Conservation (phyloP, 495 filamentous ascomycete species). For the Lichina pygmaea region DNA sequence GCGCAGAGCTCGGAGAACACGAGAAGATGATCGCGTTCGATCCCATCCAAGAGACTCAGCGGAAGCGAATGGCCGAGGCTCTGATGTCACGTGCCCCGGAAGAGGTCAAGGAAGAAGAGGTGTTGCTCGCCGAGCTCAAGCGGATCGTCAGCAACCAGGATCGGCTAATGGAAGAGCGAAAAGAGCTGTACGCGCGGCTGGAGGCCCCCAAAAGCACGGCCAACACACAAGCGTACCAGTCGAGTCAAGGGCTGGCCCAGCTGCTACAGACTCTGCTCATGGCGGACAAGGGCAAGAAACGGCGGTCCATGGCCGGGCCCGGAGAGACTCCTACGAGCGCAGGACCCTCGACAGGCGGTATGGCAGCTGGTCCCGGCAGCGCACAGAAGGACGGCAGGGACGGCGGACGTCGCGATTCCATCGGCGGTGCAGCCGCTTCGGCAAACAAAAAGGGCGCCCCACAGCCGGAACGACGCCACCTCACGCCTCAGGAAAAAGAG, state of each 20-base stretch:
- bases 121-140: constrained; percentile 65
- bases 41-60: constrained; percentile 39
- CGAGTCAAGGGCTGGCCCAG: constrained; percentile 47
- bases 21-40: constrained; percentile 72
- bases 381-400: constrained; percentile 19
- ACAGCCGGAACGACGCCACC: constrained; percentile 33
- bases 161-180: constrained; percentile 57
- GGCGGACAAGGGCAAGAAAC: constrained; percentile 70
- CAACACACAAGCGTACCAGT: constrained; percentile 42
- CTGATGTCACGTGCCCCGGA: constrained; percentile 57
- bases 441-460: constrained; percentile 27
- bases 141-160: constrained; percentile 66
- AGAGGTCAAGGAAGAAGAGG: constrained; percentile 75
- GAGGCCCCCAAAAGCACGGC: constrained; percentile 46
- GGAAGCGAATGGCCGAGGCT: constrained; percentile 61
- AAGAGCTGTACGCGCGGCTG: constrained; percentile 70
- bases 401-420: constrained; percentile 19
- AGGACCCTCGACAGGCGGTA: constrained; percentile 7
- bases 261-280: constrained; percentile 53
- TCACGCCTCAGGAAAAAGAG: constrained; percentile 44
- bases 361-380: background rate
- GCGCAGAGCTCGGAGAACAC: constrained; percentile 50
- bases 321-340: constrained; percentile 17
- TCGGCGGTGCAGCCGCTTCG: constrained; percentile 13
- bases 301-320: constrained; percentile 32